phyloP scores from a whole-genome alignment of 2,329 filamentous ascomycete genomes.

The Neopestalotiopsis sp. region DNA sequence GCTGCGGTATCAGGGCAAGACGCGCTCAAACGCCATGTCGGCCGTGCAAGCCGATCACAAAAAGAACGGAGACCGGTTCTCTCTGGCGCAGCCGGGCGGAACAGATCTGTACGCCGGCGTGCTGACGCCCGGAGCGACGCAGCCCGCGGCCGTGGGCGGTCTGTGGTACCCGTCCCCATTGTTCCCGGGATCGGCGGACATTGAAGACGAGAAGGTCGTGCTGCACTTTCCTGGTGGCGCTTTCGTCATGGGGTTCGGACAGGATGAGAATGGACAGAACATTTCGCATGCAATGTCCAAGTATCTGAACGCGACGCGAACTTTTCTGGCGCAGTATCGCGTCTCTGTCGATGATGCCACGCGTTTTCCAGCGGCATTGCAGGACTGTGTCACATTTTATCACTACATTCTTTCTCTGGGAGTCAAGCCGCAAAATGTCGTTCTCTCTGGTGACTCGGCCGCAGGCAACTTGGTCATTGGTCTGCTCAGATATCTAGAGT shows the following conservation, averaged over 20 bases:
- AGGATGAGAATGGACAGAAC: neutral
- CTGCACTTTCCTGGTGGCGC: slow-evolving; percentile 28
- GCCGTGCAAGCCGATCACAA: slow-evolving; percentile 13
- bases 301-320: neutral
- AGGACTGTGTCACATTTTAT: neutral
- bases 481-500: slow-evolving; percentile 21
- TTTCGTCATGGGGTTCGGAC: slow-evolving; percentile 26
- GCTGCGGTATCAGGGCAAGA: slow-evolving; percentile 11
- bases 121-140: slow-evolving; percentile 3
- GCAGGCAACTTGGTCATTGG: slow-evolving; percentile 21
- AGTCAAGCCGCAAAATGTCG: slow-evolving; percentile 17
- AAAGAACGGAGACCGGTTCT: slow-evolving; percentile 19
- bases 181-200: neutral
- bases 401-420: slow-evolving; percentile 21
- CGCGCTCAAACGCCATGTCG: slow-evolving; percentile 11
- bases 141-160: slow-evolving; percentile 22
- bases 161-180: slow-evolving; percentile 25
- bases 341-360: neutral
- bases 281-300: neutral
- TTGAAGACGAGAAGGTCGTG: slow-evolving; percentile 21
- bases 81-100: slow-evolving; percentile 13
- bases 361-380: neutral
- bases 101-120: slow-evolving; percentile 12
- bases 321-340: neutral
- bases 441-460: slow-evolving; percentile 19